Evolutionary conservation across 192 early-diverging fungal species (phyloP).

Genomic region (Backusella macrospora): DNA sequence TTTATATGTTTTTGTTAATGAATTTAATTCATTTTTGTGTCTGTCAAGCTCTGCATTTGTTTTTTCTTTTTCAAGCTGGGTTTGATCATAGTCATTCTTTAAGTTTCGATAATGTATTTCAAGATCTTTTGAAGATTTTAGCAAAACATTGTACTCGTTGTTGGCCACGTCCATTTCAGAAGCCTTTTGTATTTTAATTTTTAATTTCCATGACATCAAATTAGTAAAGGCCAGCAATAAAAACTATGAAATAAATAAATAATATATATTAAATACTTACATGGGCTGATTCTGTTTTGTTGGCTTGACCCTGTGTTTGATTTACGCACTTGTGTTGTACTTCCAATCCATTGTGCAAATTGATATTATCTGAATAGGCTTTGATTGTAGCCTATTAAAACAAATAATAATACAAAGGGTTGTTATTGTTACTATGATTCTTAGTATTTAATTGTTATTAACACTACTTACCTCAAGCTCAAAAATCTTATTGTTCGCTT

Average conservation of each 20-base stretch:
- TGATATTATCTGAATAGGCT: neutral
- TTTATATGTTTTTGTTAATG: neutral
- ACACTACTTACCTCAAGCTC: neutral
- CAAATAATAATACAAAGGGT: neutral
- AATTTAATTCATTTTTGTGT: neutral
- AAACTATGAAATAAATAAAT: too few species aligned
- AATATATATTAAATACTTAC: neutral
- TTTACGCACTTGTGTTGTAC: neutral
- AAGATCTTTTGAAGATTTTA: neutral
- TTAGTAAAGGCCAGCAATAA: too few species aligned
- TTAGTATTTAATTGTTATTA: neutral
- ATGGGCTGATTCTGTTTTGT: neutral
- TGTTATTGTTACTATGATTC: neutral
- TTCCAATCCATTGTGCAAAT: neutral
- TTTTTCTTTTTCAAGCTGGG: neutral
- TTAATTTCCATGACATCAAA: neutral
- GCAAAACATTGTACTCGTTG: neutral
- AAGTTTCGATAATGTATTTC: neutral
- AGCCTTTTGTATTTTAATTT: neutral
- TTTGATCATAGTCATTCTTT: neutral
- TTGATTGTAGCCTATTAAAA: neutral
- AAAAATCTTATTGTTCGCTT: neutral
- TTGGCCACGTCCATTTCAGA: neutral
- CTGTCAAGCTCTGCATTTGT: neutral
- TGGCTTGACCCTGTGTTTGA: neutral